Evolutionary conservation across 345 rosid species (phyloP).

Genomic region (Linum lewisii): DNA sequence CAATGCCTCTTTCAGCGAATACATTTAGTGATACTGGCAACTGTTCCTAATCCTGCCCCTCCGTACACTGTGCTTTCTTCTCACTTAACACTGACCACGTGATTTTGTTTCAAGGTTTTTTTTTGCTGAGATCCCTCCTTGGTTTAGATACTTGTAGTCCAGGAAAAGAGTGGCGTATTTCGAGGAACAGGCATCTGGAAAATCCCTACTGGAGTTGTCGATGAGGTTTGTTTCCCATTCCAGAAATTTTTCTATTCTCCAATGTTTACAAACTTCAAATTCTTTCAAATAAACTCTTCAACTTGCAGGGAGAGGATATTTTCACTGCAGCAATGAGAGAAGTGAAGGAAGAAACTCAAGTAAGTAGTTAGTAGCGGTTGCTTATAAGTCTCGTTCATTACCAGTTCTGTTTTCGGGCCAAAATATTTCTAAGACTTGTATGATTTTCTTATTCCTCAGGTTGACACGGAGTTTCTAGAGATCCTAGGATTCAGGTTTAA

Average conservation of each 20-base stretch:
- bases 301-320: conserved; percentile 63
- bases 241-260: conserved; percentile 1
- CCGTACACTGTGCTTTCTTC: no score
- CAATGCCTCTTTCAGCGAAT: no score
- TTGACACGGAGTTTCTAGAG: conserved; percentile 58
- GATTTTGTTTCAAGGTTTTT: no score
- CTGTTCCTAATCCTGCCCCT: no score
- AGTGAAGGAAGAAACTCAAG: conserved; percentile 87
- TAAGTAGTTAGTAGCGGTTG: conserved; percentile 25
- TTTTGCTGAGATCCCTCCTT: neutral
- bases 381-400: neutral
- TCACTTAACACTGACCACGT: no score
- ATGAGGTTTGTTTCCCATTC: conserved; percentile 40
- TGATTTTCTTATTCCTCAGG: conserved; percentile 37
- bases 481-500: conserved; percentile 62
- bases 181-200: conserved; percentile 60
- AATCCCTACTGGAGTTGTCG: conserved; percentile 80
- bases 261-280: neutral
- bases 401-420: no score
- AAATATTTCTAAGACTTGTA: conserved; percentile 6
- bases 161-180: conserved; percentile 58
- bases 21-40: no score
- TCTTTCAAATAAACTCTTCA: conserved; percentile 9
- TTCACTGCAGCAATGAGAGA: conserved; percentile 52
- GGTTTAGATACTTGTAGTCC: conserved; percentile 63